Evolutionary conservation across 441 rosid species (phyloP).

Genomic region (Rhodomyrtus psidioides): DNA sequence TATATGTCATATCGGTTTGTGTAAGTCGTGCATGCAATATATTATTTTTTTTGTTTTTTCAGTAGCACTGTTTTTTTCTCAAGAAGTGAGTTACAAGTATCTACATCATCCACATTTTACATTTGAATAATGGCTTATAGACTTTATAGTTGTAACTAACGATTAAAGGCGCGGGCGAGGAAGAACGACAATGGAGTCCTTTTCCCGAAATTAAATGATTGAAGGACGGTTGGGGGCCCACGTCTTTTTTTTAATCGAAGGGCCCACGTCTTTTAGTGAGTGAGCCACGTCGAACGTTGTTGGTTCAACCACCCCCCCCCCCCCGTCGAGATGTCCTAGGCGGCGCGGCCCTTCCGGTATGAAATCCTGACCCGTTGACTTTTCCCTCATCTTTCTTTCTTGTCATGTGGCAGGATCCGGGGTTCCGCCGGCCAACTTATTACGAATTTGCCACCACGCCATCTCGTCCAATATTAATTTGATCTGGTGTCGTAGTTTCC

Average conservation of each 20-base stretch:
- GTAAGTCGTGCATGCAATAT: background rate
- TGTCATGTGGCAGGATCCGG: background rate
- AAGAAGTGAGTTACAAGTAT: accelerated
- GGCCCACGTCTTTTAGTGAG: background rate
- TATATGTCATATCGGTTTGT: background rate
- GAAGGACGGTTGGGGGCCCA: background rate
- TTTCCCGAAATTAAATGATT: background rate
- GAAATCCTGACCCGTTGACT: background rate
- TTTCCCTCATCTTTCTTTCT: background rate
- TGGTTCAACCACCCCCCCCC: too few relatives aligned
- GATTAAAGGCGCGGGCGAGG: accelerated
- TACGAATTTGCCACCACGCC: background rate
- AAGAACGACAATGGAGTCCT: background rate
- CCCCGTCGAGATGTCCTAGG: accelerated
- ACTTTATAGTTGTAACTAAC: background rate
- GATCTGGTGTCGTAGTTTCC: accelerated
- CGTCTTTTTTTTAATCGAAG: too few relatives aligned
- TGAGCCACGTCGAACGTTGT: background rate
- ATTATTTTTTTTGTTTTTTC: too few relatives aligned
- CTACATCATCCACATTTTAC: background rate
- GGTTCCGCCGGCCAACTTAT: background rate
- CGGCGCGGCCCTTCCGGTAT: background rate
- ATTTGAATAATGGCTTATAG: background rate
- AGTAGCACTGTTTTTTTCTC: background rate
- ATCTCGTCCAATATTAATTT: background rate